A percentile compares a stretch with the other conserved stretches of the same genome.
Evolutionary conservation across 225 moss, liverwort and hornwort species (phyloP).

Genomic region (Sphagnum tenellum): DNA sequence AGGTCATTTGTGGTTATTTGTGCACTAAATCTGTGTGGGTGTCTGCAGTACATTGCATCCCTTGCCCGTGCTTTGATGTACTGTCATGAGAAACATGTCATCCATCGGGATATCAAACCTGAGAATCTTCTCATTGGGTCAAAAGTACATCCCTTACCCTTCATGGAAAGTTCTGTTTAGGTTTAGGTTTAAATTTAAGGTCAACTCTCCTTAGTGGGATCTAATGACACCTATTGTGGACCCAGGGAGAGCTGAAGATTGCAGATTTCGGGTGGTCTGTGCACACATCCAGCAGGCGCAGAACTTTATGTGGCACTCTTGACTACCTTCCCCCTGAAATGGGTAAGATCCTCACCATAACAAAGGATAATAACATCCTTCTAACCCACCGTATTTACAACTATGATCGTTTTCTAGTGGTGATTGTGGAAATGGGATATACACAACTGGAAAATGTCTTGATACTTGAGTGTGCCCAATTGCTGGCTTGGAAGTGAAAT

Average conservation of each 20-base stretch:
- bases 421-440: too few species aligned
- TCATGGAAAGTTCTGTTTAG: not conserved
- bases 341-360: slow-evolving; percentile 32
- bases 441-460: too few species aligned
- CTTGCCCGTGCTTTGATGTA: slow-evolving; percentile 42
- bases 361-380: too few species aligned
- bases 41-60: slow-evolving; percentile 40
- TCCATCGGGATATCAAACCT: slow-evolving; percentile 51
- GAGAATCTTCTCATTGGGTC: slow-evolving; percentile 40
- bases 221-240: not conserved
- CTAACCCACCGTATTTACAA: too few species aligned
- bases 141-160: slow-evolving; percentile 17
- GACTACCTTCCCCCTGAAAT: slow-evolving; percentile 98
- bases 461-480: too few species aligned
- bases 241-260: slow-evolving; percentile 91
- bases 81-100: slow-evolving; percentile 53
- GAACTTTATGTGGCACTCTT: slow-evolving; percentile 84
- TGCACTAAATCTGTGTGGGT: not conserved
- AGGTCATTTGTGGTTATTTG: not conserved
- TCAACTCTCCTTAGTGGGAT: not conserved
- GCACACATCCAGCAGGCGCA: slow-evolving; percentile 77
- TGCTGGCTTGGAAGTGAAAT: too few species aligned
- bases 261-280: slow-evolving; percentile 98
- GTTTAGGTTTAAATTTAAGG: not conserved
- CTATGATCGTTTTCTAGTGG: not conserved